A percentile compares a stretch with the other conserved stretches of the same genome.
Evolutionary conservation across 2,329 filamentous ascomycete genomes (phyloP).

Genomic region (Botryotinia globosa): DNA sequence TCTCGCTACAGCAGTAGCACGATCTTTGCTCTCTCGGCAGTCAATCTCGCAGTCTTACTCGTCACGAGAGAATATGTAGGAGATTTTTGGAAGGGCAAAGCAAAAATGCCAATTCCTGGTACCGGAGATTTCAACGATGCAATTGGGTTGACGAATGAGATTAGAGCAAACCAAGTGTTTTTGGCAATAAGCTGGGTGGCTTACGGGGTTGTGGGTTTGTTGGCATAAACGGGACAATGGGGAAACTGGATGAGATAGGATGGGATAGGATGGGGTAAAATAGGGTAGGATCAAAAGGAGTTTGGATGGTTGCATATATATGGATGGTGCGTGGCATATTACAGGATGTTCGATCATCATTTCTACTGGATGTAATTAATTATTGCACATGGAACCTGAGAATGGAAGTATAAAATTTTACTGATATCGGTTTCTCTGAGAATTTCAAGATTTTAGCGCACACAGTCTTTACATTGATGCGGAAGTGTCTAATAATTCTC

Average conservation of each 20-base stretch:
- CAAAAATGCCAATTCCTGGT: constrained; percentile 6
- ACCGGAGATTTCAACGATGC: constrained; percentile 7
- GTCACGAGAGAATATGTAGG: constrained; percentile 8
- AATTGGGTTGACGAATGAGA: constrained; percentile 14
- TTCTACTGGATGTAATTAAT: not conserved
- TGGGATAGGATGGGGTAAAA: not conserved
- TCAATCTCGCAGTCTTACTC: not conserved
- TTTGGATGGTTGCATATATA: not conserved
- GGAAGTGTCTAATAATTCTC: not conserved
- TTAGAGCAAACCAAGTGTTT: not conserved
- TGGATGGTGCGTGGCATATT: not conserved
- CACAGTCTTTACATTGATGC: not conserved
- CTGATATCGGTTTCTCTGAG: not conserved
- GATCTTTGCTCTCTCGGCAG: not conserved
- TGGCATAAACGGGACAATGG: not conserved
- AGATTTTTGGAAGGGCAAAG: constrained; percentile 12
- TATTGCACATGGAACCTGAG: not conserved
- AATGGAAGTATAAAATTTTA: not conserved
- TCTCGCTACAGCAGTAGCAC: not conserved
- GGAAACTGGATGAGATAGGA: not conserved
- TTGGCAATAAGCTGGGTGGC: constrained; percentile 4
- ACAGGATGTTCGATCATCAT: not conserved
- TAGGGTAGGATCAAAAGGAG: not conserved
- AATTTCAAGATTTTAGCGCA: no score
- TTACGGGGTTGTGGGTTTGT: not conserved